Evolutionary conservation across 2,329 filamentous ascomycete species (phyloP), one percentile per base, ranked within the genome.

Genomic region (Purpureocillium lavendulum): DNA sequence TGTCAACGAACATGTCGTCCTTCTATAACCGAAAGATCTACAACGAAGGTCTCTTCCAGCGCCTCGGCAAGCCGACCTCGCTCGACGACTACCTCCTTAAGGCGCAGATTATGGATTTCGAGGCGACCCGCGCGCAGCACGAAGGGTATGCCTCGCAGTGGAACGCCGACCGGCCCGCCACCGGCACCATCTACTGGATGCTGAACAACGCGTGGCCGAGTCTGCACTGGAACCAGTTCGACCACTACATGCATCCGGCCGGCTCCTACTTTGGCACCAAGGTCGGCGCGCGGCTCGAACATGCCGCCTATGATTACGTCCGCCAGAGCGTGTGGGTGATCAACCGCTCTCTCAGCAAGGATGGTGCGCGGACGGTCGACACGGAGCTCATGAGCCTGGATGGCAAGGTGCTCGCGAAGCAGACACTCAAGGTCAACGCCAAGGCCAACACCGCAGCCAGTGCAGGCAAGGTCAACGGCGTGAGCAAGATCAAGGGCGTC

Each of bases 151-250:
- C 67, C 0, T 60, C 69, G 3, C 59, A 64, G 1, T 78, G 75
- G 67, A 71, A 53, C 43, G 63, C 62, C 1, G 53, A 59, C 1
- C 60, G 70, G 3, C 71, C 75, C 0, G 75, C 77, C 0, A 81
- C 77, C 0, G 78, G 78, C 0, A 36, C 75, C 35, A 71, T 82
- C 13, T 82, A 82, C 58, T 82, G 78, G 78, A 82, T 82, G 77
- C 54, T 82, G 39, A 80, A 80, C 46, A 71, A 71, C 34, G 78
- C 77, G 1, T 82, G 77, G 76, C 78, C 79, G 0, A 73, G 67
- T 40, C 58, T 82, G 21, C 78, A 82, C 50, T 83, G 79, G 78
- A 75, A 76, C 39, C 56, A 80, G 6, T 80, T 80, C 50, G 78
- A 82, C 47, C 76, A 77, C 52, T 81, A 81, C 45, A 55, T 80